Conservation (phyloP, 1,284 basidiomycete genomes). For the Pyrrhoderma lamaoense region DNA sequence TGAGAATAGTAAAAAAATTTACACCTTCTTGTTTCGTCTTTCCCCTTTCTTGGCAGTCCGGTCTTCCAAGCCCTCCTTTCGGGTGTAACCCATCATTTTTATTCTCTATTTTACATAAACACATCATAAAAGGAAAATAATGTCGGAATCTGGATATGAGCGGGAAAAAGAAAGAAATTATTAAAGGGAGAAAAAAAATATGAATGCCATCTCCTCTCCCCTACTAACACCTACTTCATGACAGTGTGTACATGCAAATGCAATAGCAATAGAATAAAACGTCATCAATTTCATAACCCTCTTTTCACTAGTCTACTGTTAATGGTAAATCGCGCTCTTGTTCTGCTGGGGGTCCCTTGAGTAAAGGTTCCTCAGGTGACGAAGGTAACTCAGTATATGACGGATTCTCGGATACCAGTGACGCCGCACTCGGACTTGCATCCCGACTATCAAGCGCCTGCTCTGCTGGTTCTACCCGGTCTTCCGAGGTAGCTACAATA, state of each 20-base stretch:
- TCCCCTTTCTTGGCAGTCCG: no score
- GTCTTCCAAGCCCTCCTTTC: no score
- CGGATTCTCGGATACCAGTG: conserved; percentile 27
- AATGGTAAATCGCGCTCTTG: background rate
- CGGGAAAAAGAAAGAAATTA: background rate
- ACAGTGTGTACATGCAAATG: background rate
- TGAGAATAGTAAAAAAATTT: no score
- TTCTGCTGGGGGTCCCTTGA: conserved; percentile 9
- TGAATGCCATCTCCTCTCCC: background rate
- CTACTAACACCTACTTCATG: background rate
- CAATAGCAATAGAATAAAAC: conserved; percentile 1
- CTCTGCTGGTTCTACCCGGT: no score
- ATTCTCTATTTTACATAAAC: no score
- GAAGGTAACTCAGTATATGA: conserved; percentile 32
- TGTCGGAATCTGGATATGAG: no score
- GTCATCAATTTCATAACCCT: background rate
- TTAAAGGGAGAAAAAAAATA: conserved; percentile 3
- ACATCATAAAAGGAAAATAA: no score
- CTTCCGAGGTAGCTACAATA: no score
- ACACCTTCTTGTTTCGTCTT: no score
- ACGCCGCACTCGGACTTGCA: conserved; percentile 17
- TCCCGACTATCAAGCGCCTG: background rate
- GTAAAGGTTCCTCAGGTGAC: conserved; percentile 31
- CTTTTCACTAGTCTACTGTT: background rate
- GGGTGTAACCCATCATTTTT: no score